Conservation (phyloP, 306 rosid species). For the Hippophae rhamnoides region DNA sequence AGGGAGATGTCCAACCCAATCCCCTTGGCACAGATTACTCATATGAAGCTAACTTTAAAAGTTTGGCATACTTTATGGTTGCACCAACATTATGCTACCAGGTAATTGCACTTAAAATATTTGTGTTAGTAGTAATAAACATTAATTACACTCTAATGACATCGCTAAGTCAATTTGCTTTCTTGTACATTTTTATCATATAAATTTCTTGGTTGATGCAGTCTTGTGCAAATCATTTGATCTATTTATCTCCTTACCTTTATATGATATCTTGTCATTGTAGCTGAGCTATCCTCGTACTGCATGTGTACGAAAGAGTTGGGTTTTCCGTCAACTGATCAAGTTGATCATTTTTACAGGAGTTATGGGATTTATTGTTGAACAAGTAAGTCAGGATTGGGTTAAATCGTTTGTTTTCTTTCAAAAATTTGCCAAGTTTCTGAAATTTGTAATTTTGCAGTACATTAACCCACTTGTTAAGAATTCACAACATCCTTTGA, state of each 20-base stretch:
- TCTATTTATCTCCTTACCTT: not conserved
- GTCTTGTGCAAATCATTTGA: not conserved
- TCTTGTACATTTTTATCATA: not conserved
- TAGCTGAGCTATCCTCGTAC: conserved; percentile 87
- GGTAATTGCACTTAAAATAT: conserved; percentile 34
- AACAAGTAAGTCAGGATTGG: conserved; percentile 54
- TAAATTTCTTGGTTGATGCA: not conserved
- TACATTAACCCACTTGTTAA: conserved; percentile 86
- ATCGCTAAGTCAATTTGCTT: not conserved
- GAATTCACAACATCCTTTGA: conserved; percentile 92
- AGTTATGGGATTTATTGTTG: conserved; percentile 92
- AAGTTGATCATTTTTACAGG: conserved; percentile 88
- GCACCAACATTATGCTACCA: conserved; percentile 97
- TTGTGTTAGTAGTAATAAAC: no score
- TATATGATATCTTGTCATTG: conserved; percentile 22
- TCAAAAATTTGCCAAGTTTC: not conserved
- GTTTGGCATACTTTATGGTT: conserved; percentile 82
- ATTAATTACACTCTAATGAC: no score
- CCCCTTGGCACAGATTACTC: conserved; percentile 33
- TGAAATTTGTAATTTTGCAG: conserved; percentile 50
- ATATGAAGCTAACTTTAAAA: conserved; percentile 49
- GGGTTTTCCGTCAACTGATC: conserved; percentile 79
- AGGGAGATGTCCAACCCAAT: conserved; percentile 59
- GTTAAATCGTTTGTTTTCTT: conserved; percentile 9
- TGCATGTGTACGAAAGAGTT: conserved; percentile 65